Evolutionary conservation across 495 filamentous ascomycete genomes (phyloP), one percentile per base, ranked within the genome.

Genomic region (Astrothelium subdiscretum): DNA sequence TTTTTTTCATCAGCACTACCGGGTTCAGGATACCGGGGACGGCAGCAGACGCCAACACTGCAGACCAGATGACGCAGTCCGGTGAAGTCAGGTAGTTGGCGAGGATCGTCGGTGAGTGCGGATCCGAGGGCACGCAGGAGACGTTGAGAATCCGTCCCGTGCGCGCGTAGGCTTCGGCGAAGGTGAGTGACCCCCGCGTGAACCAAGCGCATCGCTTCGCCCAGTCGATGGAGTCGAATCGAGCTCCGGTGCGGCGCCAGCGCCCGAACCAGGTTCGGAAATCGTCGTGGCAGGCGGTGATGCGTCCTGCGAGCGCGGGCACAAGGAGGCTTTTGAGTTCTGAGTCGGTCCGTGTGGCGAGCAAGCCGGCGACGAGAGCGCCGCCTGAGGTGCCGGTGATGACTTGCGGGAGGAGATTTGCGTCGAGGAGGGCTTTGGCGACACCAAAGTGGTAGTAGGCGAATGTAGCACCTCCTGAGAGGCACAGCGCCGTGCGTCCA

Each of bases 381-480:
- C 94, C 94, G 15, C 94, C 94, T 44, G 89, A 94, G 2, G 94
- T 98, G 12, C 94, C 94, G 1, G 94, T 97, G 60, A 98, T 95
- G 68, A 97, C 91, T 63, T 92, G 87, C 0, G 95, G 95, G 6
- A 97, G 74, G 1, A 95, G 79, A 60, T 86, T 81, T 57, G 91
- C 90, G 70, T 97, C 94, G 0, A 97, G 80, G 26, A 97, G 80
- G 26, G 92, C 92, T 70, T 90, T 92, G 42, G 92, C 84, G 4
- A 97, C 88, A 1, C 94, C 94, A 61, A 97, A 94, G 69, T 98
- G 94, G 69, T 97, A 97, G 69, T 95, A 98, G 26, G 94, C 91
- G 76, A 97, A 97, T 2, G 87, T 87, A 6, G 92, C 94, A n/a
- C 94, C 94, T 0, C 94, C 94, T 10, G 89, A 95, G 3, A 97